These are phyloP conservation scores for Aspergillus flavus DNA, from an alignment of 2,329 filamentous ascomycete species.

Conservation along the genomic window DNA sequence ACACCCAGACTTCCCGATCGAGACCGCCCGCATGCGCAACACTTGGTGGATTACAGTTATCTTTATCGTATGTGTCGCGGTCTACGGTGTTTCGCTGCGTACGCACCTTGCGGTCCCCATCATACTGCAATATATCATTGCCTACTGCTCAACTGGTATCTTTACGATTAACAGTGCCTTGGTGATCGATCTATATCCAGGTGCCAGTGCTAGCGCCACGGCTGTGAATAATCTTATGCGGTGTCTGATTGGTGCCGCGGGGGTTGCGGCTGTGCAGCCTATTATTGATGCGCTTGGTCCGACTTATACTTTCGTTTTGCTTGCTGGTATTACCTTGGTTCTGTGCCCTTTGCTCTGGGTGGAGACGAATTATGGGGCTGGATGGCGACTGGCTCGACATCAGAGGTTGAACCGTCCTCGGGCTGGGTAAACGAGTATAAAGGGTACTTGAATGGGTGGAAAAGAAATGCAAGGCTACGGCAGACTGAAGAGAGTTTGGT, in stretches of 20 bases:
- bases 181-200: neutral
- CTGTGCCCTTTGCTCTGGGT: neutral
- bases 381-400: neutral
- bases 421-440: neutral
- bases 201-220: neutral
- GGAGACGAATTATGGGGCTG: neutral
- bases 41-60: neutral
- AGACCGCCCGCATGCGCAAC: neutral
- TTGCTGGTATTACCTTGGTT: neutral
- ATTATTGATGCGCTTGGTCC: neutral
- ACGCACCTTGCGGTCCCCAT: neutral
- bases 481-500: too few species aligned
- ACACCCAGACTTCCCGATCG: neutral
- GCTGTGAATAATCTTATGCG: neutral
- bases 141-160: neutral
- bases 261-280: neutral
- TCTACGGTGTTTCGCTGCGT: neutral
- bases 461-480: too few species aligned
- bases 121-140: neutral
- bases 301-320: neutral
- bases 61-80: neutral
- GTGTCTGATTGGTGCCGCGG: neutral
- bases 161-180: neutral
- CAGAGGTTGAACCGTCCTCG: neutral
- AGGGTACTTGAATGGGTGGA: neutral